Conservation (phyloP, 495 filamentous ascomycete species). For the Staphylotrichum tortipilum region DNA sequence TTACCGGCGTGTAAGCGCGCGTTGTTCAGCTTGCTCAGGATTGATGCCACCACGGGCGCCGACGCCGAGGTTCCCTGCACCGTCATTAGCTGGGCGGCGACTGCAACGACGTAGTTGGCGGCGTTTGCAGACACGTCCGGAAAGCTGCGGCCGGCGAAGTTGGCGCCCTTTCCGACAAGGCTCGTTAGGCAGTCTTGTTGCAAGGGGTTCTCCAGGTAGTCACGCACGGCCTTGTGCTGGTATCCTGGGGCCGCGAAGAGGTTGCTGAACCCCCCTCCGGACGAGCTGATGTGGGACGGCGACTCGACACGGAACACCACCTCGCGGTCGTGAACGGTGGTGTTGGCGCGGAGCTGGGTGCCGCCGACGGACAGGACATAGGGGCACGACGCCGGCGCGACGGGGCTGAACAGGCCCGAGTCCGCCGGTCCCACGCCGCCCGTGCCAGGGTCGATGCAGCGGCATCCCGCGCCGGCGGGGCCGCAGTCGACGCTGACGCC, state of each 20-base stretch:
- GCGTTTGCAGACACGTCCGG: conserved; percentile 54
- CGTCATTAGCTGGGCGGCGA: conserved; percentile 24
- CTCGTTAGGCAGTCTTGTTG: too few species aligned
- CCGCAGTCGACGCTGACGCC: conserved; percentile 48
- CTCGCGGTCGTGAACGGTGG: not conserved
- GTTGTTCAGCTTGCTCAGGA: conserved; percentile 56
- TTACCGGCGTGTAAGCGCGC: conserved; percentile 48
- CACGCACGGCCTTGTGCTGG: conserved; percentile 43
- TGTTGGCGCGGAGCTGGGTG: conserved; percentile 1
- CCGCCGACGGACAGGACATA: conserved; percentile 24
- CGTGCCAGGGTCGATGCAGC: conserved; percentile 3
- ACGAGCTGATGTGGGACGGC: conserved; percentile 27
- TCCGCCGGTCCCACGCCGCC: conserved; percentile 1
- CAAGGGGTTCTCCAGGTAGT: too few species aligned
- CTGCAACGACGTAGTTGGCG: conserved; percentile 42
- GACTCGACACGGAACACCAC: not conserved
- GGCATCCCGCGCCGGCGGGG: conserved; percentile 9
- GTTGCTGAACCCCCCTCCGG: conserved; percentile 59
- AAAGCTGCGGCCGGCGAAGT: conserved; percentile 30
- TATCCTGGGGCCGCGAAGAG: conserved; percentile 51
- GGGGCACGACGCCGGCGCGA: conserved; percentile 19
- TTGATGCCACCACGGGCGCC: conserved; percentile 45
- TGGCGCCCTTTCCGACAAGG: too few species aligned
- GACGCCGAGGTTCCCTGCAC: conserved; percentile 52
- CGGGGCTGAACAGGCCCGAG: conserved; percentile 14